phyloP scores from a whole-genome alignment of 805 yeast genomes.

The Zygosaccharomyces gambellarensis region DNA sequence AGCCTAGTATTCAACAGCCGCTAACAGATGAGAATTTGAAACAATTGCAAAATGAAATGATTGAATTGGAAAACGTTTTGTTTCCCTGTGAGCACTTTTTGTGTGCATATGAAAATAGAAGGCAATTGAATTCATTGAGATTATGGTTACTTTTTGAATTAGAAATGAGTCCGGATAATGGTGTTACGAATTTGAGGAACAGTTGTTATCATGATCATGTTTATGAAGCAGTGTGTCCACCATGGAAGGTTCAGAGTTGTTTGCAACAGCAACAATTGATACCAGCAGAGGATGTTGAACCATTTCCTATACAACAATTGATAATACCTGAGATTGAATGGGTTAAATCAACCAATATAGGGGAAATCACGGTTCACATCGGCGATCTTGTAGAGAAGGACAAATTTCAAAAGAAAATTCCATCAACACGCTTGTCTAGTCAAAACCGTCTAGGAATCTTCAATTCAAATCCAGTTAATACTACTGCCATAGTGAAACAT shows the following conservation, averaged over 20 bases:
- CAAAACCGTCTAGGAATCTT: slow-evolving; percentile 22
- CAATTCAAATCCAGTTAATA: slow-evolving; percentile 14
- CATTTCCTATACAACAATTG: slow-evolving; percentile 15
- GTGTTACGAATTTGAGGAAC: slow-evolving; percentile 25
- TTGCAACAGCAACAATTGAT: background rate
- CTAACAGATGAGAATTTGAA: slow-evolving; percentile 20
- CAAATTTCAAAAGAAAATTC: slow-evolving; percentile 18
- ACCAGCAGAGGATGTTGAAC: slow-evolving; percentile 8
- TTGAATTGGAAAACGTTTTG: slow-evolving; percentile 13
- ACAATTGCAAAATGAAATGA: slow-evolving; percentile 21
- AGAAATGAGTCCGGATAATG: slow-evolving; percentile 26
- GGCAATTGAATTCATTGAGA: slow-evolving; percentile 12
- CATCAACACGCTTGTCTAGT: slow-evolving; percentile 16
- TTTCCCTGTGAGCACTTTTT: slow-evolving; percentile 20
- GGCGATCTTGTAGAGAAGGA: slow-evolving; percentile 15
- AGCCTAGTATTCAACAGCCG: background rate
- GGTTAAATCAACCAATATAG: background rate
- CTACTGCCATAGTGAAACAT: background rate
- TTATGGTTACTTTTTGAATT: slow-evolving; percentile 34
- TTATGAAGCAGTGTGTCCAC: slow-evolving; percentile 20
- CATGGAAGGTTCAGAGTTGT: slow-evolving; percentile 18
- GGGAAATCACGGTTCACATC: slow-evolving; percentile 11
- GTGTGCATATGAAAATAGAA: slow-evolving; percentile 16
- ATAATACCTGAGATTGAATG: slow-evolving; percentile 9
- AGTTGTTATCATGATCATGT: slow-evolving; percentile 25